Evolutionary conservation across 371 early-diverging fungal species (phyloP).

Genomic region (Entomophthora muscae): DNA sequence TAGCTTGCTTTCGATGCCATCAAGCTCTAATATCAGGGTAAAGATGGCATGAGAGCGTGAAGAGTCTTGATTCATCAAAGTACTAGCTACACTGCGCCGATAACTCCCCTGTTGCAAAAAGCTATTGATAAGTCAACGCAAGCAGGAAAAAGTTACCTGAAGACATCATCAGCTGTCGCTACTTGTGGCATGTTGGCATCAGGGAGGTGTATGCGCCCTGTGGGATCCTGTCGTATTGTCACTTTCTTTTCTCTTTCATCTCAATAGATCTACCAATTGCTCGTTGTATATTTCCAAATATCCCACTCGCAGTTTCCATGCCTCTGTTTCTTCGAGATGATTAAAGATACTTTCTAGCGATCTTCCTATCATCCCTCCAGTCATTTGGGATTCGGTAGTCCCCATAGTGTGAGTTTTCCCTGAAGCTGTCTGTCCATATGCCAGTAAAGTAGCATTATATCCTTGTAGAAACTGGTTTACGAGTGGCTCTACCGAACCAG

Average conservation of each 20-base stretch:
- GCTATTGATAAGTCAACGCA: not conserved
- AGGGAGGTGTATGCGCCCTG: constrained; percentile 74
- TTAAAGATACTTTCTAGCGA: too few species aligned
- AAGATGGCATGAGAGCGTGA: constrained; percentile 98
- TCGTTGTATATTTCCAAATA: constrained; percentile 97
- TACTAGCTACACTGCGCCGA: constrained; percentile 83
- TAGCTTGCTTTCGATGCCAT: constrained; percentile 40
- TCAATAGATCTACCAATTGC: constrained; percentile 67
- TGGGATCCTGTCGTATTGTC: constrained; percentile 74
- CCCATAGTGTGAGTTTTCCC: constrained; percentile 99
- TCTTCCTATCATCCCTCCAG: not conserved
- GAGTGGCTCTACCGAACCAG: too few species aligned
- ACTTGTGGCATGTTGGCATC: constrained; percentile 73
- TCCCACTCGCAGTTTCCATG: constrained; percentile 32
- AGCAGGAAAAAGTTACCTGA: constrained; percentile 15
- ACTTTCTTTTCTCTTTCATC: constrained; percentile 12
- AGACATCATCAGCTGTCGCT: constrained; percentile 44
- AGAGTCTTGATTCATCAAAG: constrained; percentile 92
- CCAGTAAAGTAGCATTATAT: not conserved
- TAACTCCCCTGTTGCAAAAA: constrained; percentile 39
- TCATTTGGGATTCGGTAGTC: constrained; percentile 23
- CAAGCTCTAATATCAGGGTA: constrained; percentile 11
- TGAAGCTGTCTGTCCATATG: constrained; percentile 57
- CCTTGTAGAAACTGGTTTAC: constrained; percentile 1
- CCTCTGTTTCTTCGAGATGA: constrained; percentile 9